Base-by-base conservation (phyloP, 2,329 filamentous ascomycete species). In the Lasiodiplodia theobromae region DNA sequence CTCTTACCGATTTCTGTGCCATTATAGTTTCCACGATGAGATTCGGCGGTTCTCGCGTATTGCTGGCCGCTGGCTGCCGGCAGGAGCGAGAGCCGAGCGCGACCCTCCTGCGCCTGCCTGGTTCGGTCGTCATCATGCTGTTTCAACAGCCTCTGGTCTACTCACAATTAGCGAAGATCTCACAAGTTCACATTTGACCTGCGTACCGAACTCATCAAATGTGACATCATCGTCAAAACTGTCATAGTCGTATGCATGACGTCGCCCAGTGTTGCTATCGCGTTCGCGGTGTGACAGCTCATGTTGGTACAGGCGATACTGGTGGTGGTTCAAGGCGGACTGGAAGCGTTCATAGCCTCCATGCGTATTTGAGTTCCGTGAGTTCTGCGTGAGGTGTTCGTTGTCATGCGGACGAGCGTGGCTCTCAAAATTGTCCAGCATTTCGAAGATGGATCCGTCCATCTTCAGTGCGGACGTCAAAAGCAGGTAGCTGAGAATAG, bases 1-100 rank as follows among this genome's bases (percentile, higher is more conserved):
- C 14, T 21, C 21, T 25, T 18, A 63, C 25, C 37, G 4, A 23
- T 23, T 11, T 47, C 38, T 12, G 44, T 11, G 1, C 12, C 25
- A 4, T 5, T 18, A 28, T 11, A 16, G 18, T 34, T 21, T 31
- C 40, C 40, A 34, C 49, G 25, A 49, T 31, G n/a, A 2, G 2
- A 7, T 6, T 23, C 28, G 10, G 2, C 4, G 7, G 60, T 21
- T 6, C 21, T 47, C 12, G n/a, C 14, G 2, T 23, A 25, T 18
- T 51, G 44, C n/a, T 64, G 47, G 12, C 44, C 23, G 60, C 16
- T 49, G 6, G 4, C 23, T 16, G 54, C 31, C 23, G 76, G 77
- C 2, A 73, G 74, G 31, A 83, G 67, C 5, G 81, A 80, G n/a
- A 83, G 73, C 40, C 81, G 74, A 21, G 77, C 77, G 49, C 70